phyloP scores from a whole-genome alignment of 106 monocot genomes.

The Acorus calamus region DNA sequence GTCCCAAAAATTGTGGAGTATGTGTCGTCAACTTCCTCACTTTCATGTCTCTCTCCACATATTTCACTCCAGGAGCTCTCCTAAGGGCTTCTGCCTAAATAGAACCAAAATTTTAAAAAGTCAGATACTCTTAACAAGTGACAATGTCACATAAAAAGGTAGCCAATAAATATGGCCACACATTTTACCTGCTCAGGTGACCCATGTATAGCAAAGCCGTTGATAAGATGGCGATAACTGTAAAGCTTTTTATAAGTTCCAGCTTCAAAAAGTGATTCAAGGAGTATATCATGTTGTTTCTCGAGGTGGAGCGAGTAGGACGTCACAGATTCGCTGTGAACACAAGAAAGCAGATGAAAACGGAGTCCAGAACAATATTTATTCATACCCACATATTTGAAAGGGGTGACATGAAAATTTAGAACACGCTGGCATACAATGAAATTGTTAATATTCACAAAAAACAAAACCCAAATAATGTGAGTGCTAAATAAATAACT shows the following conservation, averaged over 20 bases:
- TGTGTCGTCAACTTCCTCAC: constrained; percentile 86
- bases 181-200: constrained; percentile 60
- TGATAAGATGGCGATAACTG: constrained; percentile 85
- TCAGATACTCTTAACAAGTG: too few species aligned
- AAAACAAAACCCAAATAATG: too few species aligned
- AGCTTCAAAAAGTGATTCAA: constrained; percentile 77
- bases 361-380: background rate
- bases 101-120: too few species aligned
- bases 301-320: constrained; percentile 82
- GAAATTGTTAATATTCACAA: too few species aligned
- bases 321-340: constrained; percentile 56
- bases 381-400: too few species aligned
- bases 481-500: too few species aligned
- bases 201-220: constrained; percentile 86
- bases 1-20: constrained; percentile 85
- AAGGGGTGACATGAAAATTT: too few species aligned
- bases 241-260: constrained; percentile 81
- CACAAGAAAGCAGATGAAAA: background rate
- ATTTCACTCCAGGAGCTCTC: constrained; percentile 61
- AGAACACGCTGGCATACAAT: too few species aligned
- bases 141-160: too few species aligned
- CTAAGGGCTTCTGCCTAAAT: constrained; percentile 62
- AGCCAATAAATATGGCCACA: background rate
- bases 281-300: constrained; percentile 68
- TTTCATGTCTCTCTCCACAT: constrained; percentile 81